These are phyloP conservation scores for Dothideomycetes sp. DNA, from an alignment of 2,329 filamentous ascomycete species.

Conservation along the genomic window DNA sequence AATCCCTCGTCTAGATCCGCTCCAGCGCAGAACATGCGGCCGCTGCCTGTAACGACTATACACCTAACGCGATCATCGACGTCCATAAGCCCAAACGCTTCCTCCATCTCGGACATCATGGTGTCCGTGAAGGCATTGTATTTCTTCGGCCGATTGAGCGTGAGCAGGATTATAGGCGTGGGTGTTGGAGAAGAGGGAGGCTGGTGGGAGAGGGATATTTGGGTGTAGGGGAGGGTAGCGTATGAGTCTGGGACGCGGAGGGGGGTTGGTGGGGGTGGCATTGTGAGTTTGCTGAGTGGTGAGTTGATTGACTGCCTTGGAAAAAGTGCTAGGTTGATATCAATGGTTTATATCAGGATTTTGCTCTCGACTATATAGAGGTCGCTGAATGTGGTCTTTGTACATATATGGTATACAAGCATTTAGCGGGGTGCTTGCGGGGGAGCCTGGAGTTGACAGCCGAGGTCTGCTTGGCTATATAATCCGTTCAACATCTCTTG, in stretches of 20 bases:
- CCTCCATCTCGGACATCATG: constrained; percentile 52
- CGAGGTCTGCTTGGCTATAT: no score
- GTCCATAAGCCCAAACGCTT: constrained; percentile 41
- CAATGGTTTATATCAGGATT: no score
- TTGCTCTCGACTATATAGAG: no score
- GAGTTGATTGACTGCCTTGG: neutral
- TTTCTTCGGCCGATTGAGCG: constrained; percentile 52
- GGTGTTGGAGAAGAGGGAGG: constrained; percentile 37
- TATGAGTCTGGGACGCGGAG: constrained; percentile 26
- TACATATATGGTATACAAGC: no score
- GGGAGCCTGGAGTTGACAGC: no score
- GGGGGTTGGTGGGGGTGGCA: no score
- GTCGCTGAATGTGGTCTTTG: no score
- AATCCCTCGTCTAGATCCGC: constrained; percentile 46
- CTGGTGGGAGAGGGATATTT: constrained; percentile 32
- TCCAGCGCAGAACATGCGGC: constrained; percentile 43
- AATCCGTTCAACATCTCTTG: neutral
- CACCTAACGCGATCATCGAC: constrained; percentile 44
- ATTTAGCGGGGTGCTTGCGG: no score
- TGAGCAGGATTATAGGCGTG: constrained; percentile 52
- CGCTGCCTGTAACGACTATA: constrained; percentile 40
- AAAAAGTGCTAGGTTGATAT: no score
- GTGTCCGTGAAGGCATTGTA: constrained; percentile 59
- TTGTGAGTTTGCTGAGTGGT: neutral
- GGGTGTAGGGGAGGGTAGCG: constrained; percentile 25